Base-by-base conservation (phyloP, 1,284 basidiomycete genomes). In the Wallemia ichthyophaga region DNA sequence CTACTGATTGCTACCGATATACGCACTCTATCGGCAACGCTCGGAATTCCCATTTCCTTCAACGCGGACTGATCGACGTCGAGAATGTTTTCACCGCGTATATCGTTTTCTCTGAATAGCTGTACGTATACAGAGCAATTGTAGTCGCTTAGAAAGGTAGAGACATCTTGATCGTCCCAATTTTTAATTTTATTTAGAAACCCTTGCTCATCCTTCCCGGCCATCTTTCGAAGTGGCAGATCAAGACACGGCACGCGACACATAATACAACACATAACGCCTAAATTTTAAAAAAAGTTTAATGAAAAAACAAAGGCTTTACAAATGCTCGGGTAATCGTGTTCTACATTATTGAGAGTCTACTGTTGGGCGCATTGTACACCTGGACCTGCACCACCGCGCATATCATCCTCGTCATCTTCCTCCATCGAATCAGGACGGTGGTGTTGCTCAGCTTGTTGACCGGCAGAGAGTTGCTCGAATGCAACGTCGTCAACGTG, bases 1-100 rank as follows among this genome's bases (percentile, higher is more conserved):
- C 73, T 70, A 67, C 87, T 88, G 62, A 95, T 82, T 0, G 80
- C 89, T 60, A 80, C 82, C 19, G 85, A 67, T 58, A 95, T 82
- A 66, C 85, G 78, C 19, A 94, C 79, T 58, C 87, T 73, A 68
- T 95, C 89, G 2, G 91, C 91, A 53, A 95, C 81, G 69, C 82
- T 87, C 56, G 73, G 67, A 27, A 95, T 78, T 27, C 83, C 83
- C 77, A 94, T 84, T 70, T 94, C 89, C 68, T 82, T 85, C 56
- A 95, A 71, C 1, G 79, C 82, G 2, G 73, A 70, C 70, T 87
- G 83, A 66, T 94, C 88, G 33, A 95, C 72, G 65, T 95, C 89
- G 58, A 94, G 74, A 5, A 95, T 69, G 32, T 94, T 80, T 66
- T 84, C 81, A 9, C 89, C 87, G 55, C 85, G 73, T 63, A 95